Percentiles rank a stretch among this genome's conserved stretches.
phyloP scores from a whole-genome alignment of 2,329 filamentous ascomycete species.

The Trichoderma sp. region DNA sequence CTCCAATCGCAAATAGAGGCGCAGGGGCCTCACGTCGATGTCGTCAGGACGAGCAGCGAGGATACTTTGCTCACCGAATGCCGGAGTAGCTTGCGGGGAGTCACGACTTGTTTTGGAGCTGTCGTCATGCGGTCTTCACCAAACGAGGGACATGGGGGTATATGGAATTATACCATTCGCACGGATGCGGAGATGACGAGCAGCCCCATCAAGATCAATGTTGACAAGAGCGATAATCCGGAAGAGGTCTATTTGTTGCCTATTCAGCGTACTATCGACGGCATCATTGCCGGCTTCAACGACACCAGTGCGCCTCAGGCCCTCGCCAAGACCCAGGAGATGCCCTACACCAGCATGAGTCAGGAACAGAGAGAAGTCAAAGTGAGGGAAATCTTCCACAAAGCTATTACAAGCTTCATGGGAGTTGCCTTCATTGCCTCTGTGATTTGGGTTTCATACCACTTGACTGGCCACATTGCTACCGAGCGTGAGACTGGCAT shows the following conservation, averaged over 20 bases:
- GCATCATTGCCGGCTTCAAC: constrained; percentile 65
- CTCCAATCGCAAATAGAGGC: constrained; percentile 61
- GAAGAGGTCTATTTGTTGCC: constrained; percentile 78
- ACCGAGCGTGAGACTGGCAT: constrained; percentile 85
- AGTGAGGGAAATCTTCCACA: constrained; percentile 72
- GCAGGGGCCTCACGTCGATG: constrained; percentile 58
- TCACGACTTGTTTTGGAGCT: constrained; percentile 73
- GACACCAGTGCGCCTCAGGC: constrained; percentile 44
- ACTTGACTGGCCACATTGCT: constrained; percentile 83
- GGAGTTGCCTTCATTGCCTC: constrained; percentile 79
- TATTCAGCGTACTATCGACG: constrained; percentile 77
- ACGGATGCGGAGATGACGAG: constrained; percentile 68
- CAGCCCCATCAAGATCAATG: constrained; percentile 65
- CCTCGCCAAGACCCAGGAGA: constrained; percentile 59
- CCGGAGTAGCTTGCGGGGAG: constrained; percentile 65
- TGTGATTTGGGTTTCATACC: constrained; percentile 81
- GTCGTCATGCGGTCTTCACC: constrained; percentile 78
- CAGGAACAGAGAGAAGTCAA: constrained; percentile 65
- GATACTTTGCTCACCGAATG: constrained; percentile 66
- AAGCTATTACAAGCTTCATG: constrained; percentile 72
- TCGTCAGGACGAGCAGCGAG: constrained; percentile 58
- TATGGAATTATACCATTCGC: constrained; percentile 87
- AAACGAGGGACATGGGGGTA: constrained; percentile 63
- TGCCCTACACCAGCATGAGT: constrained; percentile 75
- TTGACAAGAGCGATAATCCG: constrained; percentile 69